These are phyloP conservation scores for Psilocybe subaeruginosa DNA, from an alignment of 768 basidiomycete species.

Conservation along the genomic window DNA sequence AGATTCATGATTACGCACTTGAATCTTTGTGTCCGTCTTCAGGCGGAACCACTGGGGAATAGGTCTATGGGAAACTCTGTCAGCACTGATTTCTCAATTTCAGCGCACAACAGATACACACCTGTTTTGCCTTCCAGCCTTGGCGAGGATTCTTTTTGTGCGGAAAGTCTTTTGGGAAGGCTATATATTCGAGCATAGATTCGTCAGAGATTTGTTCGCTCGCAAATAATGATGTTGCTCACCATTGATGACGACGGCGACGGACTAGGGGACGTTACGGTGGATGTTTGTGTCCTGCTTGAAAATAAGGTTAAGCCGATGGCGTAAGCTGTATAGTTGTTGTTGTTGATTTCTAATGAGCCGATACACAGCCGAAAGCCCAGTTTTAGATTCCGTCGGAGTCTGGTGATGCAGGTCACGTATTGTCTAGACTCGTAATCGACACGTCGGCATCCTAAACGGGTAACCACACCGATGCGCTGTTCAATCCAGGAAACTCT, in stretches of 20 bases:
- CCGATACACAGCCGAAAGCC: not conserved
- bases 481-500: not conserved
- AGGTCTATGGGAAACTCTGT: constrained; percentile 56
- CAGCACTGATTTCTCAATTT: not conserved
- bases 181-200: constrained; percentile 43
- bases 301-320: constrained; percentile 36
- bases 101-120: constrained; percentile 35
- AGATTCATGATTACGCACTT: constrained; percentile 48
- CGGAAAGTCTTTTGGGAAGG: constrained; percentile 99
- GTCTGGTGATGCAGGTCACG: not conserved
- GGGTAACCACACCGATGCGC: not conserved
- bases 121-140: constrained; percentile 96
- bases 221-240: constrained; percentile 24
- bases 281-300: constrained; percentile 23
- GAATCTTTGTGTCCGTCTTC: constrained; percentile 95
- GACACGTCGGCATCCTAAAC: constrained; percentile 16
- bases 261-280: constrained; percentile 32
- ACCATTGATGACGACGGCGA: constrained; percentile 53
- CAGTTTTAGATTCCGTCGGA: not conserved
- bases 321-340: constrained; percentile 38
- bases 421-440: not conserved
- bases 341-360: not conserved
- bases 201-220: constrained; percentile 1
- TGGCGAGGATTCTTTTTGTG: constrained; percentile 96
- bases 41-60: constrained; percentile 99